phyloP scores from a whole-genome alignment of 495 filamentous ascomycete genomes.

The Astrocystis sublimbata region DNA sequence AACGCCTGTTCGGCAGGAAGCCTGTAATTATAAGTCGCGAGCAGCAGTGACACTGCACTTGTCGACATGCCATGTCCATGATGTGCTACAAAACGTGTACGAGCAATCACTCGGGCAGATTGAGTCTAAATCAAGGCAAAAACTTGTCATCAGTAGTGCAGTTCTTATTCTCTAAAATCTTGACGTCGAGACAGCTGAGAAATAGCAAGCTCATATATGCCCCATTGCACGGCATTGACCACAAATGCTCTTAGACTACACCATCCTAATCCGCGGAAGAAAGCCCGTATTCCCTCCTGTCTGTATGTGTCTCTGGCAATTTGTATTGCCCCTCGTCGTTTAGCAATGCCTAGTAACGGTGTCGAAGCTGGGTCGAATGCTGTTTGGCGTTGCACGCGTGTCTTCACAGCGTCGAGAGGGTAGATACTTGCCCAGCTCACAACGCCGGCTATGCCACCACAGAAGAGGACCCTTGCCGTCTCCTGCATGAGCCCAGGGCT shows the following conservation, averaged over 20 bases:
- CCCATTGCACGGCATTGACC: slow-evolving; percentile 83
- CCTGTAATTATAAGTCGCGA: too few species aligned
- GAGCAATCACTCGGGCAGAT: neutral
- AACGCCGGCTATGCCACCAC: slow-evolving; percentile 81
- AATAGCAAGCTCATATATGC: slow-evolving; percentile 84
- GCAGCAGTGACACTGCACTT: too few species aligned
- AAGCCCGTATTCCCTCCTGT: slow-evolving; percentile 62
- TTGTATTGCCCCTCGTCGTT: slow-evolving; percentile 56
- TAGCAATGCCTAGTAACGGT: slow-evolving; percentile 35
- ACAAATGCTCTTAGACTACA: slow-evolving; percentile 84
- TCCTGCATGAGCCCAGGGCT: slow-evolving; percentile 36
- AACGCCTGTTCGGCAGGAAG: too few species aligned
- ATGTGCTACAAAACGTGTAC: neutral
- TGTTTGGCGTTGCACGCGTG: slow-evolving; percentile 71
- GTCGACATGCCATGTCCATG: too few species aligned
- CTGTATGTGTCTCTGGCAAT: slow-evolving; percentile 64
- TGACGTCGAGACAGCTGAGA: slow-evolving; percentile 42
- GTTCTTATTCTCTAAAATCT: slow-evolving; percentile 13
- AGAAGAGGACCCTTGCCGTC: slow-evolving; percentile 68
- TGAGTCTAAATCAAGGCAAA: neutral
- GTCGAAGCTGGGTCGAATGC: slow-evolving; percentile 8
- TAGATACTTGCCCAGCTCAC: slow-evolving; percentile 86
- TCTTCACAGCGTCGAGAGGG: slow-evolving; percentile 88
- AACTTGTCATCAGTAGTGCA: neutral
- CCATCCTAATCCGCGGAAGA: slow-evolving; percentile 75